Conservation (phyloP, 1,139 yeast genomes). For the Blastobotrys apis region DNA sequence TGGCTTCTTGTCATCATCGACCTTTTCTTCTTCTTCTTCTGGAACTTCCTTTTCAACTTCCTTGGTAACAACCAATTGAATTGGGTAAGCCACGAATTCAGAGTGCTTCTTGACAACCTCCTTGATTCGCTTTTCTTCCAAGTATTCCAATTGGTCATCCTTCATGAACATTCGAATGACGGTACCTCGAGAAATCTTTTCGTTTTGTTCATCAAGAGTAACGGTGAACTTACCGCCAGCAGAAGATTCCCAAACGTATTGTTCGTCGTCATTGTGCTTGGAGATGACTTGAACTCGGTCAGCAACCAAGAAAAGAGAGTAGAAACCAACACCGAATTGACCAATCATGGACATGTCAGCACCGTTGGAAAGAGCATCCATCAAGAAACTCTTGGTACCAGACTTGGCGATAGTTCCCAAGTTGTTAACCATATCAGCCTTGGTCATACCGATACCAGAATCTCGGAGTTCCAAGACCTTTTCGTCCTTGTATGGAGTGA, state of each 20-base stretch:
- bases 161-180: constrained; percentile 92
- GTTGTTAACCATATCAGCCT: constrained; percentile 97
- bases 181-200: constrained; percentile 92
- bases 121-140: constrained; percentile 99
- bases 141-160: constrained; percentile 98
- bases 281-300: constrained; percentile 98
- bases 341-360: constrained; percentile 99
- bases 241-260: constrained; percentile 99
- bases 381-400: constrained; percentile 92
- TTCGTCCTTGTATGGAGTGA: constrained; percentile 93
- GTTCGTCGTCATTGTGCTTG: constrained; percentile 98
- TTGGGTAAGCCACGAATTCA: constrained; percentile 98
- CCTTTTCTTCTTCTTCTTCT: constrained; percentile 54
- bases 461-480: constrained; percentile 96
- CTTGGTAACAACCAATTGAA: constrained; percentile 96
- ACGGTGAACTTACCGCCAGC: constrained; percentile 99
- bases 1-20: constrained; percentile 56
- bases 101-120: constrained; percentile 99
- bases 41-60: constrained; percentile 97
- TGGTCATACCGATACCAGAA: constrained; percentile 99
- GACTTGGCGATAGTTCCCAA: constrained; percentile 99
- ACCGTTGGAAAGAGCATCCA: constrained; percentile 99
- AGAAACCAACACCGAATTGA: constrained; percentile 99
- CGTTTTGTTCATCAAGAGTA: constrained; percentile 80
- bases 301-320: constrained; percentile 98